Evolutionary conservation across 805 yeast genomes (phyloP).

Genomic region (Isabelozyma gotoi): DNA sequence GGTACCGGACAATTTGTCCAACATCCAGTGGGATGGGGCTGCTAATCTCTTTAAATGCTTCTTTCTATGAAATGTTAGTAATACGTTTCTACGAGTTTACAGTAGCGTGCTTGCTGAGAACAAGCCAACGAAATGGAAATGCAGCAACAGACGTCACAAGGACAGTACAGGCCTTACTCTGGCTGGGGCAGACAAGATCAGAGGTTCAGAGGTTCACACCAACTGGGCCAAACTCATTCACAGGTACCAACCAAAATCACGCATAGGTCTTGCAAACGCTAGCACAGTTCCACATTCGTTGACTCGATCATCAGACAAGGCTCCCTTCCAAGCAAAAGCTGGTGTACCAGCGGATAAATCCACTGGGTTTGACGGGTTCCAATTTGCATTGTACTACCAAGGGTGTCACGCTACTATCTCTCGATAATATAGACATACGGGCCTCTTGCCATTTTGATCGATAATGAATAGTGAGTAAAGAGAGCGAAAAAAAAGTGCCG

Average conservation of each 20-base stretch:
- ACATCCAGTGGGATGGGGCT: constrained; percentile 99
- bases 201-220: too few relatives aligned
- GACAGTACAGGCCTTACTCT: too few relatives aligned
- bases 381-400: background rate
- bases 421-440: constrained; percentile 39
- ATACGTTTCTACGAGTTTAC: background rate
- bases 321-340: constrained; percentile 41
- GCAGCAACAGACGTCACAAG: background rate
- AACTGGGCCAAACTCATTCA: too few relatives aligned
- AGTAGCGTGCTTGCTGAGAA: background rate
- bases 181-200: background rate
- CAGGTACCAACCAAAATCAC: too few relatives aligned
- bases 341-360: constrained; percentile 7
- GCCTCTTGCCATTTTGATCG: constrained; percentile 53
- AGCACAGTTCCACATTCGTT: too few relatives aligned
- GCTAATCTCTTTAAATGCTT: constrained; percentile 99
- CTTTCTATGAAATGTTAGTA: constrained; percentile 61
- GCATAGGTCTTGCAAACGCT: too few relatives aligned
- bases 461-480: constrained; percentile 13
- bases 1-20: constrained; percentile 99
- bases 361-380: constrained; percentile 5
- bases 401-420: background rate
- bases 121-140: background rate
- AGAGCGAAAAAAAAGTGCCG: constrained; percentile 5
- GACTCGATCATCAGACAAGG: constrained; percentile 44